Conservation (phyloP, 345 rosid species). For the Brassica incana region DNA sequence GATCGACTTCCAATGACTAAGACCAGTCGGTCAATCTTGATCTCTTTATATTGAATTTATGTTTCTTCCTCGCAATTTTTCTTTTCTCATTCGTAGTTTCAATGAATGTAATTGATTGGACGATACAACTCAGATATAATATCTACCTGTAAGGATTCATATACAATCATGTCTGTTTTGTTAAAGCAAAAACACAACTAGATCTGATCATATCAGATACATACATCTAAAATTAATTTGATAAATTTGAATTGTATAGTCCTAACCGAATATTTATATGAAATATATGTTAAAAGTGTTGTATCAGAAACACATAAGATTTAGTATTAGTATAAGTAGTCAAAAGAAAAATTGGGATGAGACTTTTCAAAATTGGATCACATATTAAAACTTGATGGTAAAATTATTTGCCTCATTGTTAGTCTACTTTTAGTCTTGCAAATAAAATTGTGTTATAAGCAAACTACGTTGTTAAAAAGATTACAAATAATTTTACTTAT, state of each 20-base stretch:
- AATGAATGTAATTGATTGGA: neutral
- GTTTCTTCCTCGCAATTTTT: neutral
- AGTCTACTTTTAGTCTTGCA: neutral
- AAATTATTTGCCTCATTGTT: neutral
- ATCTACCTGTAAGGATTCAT: neutral
- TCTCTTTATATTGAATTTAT: neutral
- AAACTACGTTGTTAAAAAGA: neutral
- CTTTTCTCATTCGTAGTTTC: conserved; percentile 9
- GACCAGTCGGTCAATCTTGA: conserved; percentile 19
- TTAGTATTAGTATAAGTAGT: neutral
- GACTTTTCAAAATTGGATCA: neutral
- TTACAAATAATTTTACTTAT: neutral
- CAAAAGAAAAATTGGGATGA: neutral
- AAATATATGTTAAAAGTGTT: neutral
- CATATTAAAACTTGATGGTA: neutral
- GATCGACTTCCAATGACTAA: conserved; percentile 29
- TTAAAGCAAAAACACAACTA: neutral
- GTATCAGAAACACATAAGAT: neutral
- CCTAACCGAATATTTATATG: neutral
- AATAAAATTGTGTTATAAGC: neutral
- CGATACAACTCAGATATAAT: too few relatives aligned
- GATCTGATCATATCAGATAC: neutral
- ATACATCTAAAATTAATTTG: neutral
- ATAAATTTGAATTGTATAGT: neutral
- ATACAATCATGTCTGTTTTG: neutral